Base-by-base conservation (phyloP, 148 eudicot genomes). In the Heliamphora exappendiculata region DNA sequence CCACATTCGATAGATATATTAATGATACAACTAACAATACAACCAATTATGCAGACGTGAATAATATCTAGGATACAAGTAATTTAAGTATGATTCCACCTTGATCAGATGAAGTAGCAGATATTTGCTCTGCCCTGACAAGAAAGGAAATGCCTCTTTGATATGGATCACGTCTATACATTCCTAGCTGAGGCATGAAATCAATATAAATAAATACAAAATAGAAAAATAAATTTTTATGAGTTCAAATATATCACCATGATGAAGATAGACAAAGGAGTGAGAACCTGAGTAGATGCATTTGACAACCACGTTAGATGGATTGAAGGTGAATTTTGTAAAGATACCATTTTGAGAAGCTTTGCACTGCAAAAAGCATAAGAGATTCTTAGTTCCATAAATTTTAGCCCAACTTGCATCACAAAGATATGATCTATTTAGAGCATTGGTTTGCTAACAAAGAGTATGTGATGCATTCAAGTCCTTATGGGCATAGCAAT, bases 121-220 rank as follows among this genome's bases (percentile, higher is more conserved):
- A 74, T 70, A 84, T 77, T 72, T 83, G 88, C 77, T 86, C 90
- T 31, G 92, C 89, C 81, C 82, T 88, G 65, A 88, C 87, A 54
- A 88, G 53, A 76, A 88, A 73, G 78, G 84, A 83, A 47, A 72
- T 41, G 65, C 78, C 73, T 62, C 82, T 84, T 37, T 54, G 79
- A 49, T 45, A 50, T n/a, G 57, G 81, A 39, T 75, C 80, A 58
- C 72, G 81, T 72, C 78, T 74, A 64, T 45, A 74, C 45, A 24
- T 42, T 42, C 89, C 85, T 79, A 75, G 78, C 81, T 79, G 84
- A 65, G 80, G 80, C 78, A 82, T 50, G 59, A 75, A 71, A 62
- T 72, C 55, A 29, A 80, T 64, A 77, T 79, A 39, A 54, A 28
- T 70, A 71, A 80, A 42, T 41, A 73, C 20, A 75, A 41, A 12